Base-by-base conservation (phyloP, 2,329 filamentous ascomycete genomes). In the Exophiala mesophila region DNA sequence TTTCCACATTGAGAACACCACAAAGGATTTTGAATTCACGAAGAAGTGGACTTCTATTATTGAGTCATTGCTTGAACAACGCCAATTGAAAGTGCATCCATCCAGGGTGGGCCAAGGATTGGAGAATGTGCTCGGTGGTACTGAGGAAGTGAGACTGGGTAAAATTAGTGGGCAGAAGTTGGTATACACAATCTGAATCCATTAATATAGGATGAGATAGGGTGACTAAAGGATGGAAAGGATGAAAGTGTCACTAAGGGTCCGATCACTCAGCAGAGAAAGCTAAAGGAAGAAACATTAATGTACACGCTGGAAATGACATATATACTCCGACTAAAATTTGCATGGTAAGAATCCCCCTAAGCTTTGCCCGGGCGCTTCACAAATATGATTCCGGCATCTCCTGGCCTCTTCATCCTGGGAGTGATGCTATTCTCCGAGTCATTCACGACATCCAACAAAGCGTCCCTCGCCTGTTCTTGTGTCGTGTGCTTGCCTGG, bases 121-220 rank as follows among this genome's bases (percentile, higher is more conserved):
- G 41, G 54, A 65, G 39, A 69, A 64, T 16, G 61, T 73, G 7
- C 49, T 69, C 28, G 64, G 67, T 5, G 71, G 71, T 1, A 28
- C 74, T 44, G 53, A 70, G 33, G 46, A 63, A 34, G 49, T 74
- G 51, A 68, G 60, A 57, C 54, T 64, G 20, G 64, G 62, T 2
- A 70, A 67, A 50, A 65, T 74, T 28, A 70, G 64, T 47, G 69
- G 67, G 5, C 54, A 60, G 51, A 74, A 74, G 59, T 47, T 74
- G 49, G 69, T 74, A 8, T 73, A 72, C 55, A 60, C 58, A 23
- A 55, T 69, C 39, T 33, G 18, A 36, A n/a, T n/a, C n/a, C n/a
- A n/a, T n/a, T n/a, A n/a, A n/a, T n/a, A n/a, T n/a, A n/a, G n/a
- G n/a, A n/a, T n/a, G n/a, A n/a, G n/a, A n/a, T n/a, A n/a, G n/a